Evolutionary conservation across 768 basidiomycete species (phyloP), one percentile per base, ranked within the genome.

Genomic region (Boletales sp.): DNA sequence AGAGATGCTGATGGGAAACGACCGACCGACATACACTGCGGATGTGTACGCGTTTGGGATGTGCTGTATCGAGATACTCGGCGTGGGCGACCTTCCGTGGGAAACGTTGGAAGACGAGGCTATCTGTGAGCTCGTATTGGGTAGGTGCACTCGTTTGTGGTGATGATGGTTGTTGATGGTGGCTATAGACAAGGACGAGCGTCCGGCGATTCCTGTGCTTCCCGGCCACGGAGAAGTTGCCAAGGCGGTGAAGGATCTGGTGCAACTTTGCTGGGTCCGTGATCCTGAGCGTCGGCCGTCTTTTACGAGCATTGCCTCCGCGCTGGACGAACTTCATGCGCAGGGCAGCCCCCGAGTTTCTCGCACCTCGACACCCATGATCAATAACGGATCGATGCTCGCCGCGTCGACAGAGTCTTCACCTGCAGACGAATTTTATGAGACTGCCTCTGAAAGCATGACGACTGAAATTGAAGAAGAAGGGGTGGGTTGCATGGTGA

Each of bases 21-120:
- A 70, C 11, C 63, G 64, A 25, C 63, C 82, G 39, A 87, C 82
- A 0, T 64, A 71, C 3, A 74, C 79, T 32, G 77, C 76, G 43
- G 87, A 89, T 59, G 78, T 87, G 5, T 90, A 86, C 46, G 78
- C 86, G 2, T 90, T 79, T 59, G 80, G 81, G 0, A 81, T 89
- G 47, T 73, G 74, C 38, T 86, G 83, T 49, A 67, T 82, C 8
- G 85, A 87, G 61, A 78, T 86, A 46, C 65, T 86, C 25, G 74
- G 77, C 0, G 79, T 81, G 69, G 85, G 84, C 5, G 74, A 77
- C 48, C 64, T 84, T 44, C 83, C 85, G 2, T 86, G 83, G 81
- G 65, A 71, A 4, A 59, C 69, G 12, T 63, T 73, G 51, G 75
- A 80, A 43, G 81, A 85, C 46, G 71, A 73, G 7, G 66, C 72